phyloP scores from a whole-genome alignment of 768 basidiomycete species.

The Amanita exitialis region DNA sequence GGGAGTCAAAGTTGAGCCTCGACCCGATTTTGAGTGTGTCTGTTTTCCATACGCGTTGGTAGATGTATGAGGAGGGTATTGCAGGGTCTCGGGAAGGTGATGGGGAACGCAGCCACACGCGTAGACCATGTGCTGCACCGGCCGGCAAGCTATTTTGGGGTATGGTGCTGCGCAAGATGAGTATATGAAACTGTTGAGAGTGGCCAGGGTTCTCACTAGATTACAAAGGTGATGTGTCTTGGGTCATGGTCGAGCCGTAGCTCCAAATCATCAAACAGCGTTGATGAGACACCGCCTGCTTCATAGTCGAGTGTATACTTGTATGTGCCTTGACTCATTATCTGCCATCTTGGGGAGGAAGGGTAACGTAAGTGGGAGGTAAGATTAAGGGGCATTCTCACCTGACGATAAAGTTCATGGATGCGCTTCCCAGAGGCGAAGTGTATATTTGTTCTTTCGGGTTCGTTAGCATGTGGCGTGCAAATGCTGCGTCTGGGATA shows the following conservation, averaged over 20 bases:
- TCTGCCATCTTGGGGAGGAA: conserved; percentile 35
- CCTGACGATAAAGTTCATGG: conserved; percentile 48
- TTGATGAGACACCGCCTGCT: conserved; percentile 47
- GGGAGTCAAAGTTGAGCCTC: conserved; percentile 40
- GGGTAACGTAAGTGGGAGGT: neutral
- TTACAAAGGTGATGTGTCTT: conserved; percentile 40
- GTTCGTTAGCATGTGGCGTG: conserved; percentile 32
- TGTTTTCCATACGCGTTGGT: conserved; percentile 57
- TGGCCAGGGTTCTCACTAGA: conserved; percentile 39
- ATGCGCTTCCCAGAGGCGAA: conserved; percentile 43
- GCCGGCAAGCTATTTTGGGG: conserved; percentile 42
- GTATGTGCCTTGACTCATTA: conserved; percentile 32
- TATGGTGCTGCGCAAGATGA: conserved; percentile 31
- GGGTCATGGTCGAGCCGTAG: conserved; percentile 48
- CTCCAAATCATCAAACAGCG: conserved; percentile 42
- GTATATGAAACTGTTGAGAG: neutral
- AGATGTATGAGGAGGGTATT: conserved; percentile 35
- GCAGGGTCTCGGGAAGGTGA: conserved; percentile 21
- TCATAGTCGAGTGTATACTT: conserved; percentile 56
- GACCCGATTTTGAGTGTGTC: conserved; percentile 55
- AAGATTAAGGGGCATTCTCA: conserved; percentile 14
- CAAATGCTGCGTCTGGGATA: conserved; percentile 48
- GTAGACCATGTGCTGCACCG: conserved; percentile 52
- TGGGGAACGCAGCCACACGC: conserved; percentile 51
- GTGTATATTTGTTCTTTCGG: conserved; percentile 43